These are phyloP conservation scores for Prototheca wickerhamii DNA, from an alignment of 163 green algal genomes.

Conservation along the genomic window DNA sequence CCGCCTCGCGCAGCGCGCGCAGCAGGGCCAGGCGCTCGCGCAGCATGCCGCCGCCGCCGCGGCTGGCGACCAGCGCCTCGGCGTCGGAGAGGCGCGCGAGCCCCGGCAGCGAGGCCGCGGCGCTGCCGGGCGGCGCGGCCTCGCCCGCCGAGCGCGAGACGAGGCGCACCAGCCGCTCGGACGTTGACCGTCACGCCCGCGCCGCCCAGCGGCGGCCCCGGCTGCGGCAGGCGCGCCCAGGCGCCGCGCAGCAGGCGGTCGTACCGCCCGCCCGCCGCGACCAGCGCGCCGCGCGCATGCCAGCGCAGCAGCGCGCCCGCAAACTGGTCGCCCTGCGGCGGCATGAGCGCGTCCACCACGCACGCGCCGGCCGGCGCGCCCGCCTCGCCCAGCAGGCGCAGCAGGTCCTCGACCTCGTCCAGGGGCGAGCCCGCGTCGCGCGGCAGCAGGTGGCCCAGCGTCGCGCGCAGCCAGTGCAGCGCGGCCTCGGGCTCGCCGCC, in stretches of 20 bases:
- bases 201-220: slow-evolving; percentile 23
- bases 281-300: slow-evolving; percentile 28
- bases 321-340: slow-evolving; percentile 56
- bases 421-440: neutral
- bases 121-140: neutral
- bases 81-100: slow-evolving; percentile 23
- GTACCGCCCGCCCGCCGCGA: slow-evolving; percentile 51
- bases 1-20: slow-evolving; percentile 55
- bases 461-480: slow-evolving; percentile 18
- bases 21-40: slow-evolving; percentile 65
- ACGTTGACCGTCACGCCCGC: slow-evolving; percentile 71
- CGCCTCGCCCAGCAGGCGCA: slow-evolving; percentile 31
- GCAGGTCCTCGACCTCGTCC: slow-evolving; percentile 19
- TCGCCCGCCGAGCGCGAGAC: slow-evolving; percentile 7
- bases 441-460: slow-evolving; percentile 9
- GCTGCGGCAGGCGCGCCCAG: slow-evolving; percentile 25
- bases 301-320: slow-evolving; percentile 51
- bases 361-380: slow-evolving; percentile 25
- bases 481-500: slow-evolving; percentile 27
- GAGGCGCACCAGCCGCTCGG: slow-evolving; percentile 47
- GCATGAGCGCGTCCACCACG: slow-evolving; percentile 56
- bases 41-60: slow-evolving; percentile 54
- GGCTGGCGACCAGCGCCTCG: slow-evolving; percentile 62
- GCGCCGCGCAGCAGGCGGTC: slow-evolving; percentile 53
- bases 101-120: slow-evolving; percentile 4